Base-by-base conservation (phyloP, 164 flowering plant species). In the Macadamia tetraphylla region DNA sequence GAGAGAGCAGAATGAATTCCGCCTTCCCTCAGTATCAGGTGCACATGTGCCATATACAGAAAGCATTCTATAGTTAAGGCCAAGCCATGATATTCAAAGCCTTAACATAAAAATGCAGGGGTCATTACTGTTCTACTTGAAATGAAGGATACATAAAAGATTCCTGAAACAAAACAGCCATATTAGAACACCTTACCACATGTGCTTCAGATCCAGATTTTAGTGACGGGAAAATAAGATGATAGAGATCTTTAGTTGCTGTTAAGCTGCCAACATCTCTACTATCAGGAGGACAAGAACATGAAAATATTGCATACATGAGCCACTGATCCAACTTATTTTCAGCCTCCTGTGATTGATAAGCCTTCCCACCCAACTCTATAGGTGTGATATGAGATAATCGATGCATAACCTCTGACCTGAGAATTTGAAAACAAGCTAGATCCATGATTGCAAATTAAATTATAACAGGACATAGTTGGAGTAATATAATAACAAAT, bases 281-380 rank as follows among this genome's bases (percentile, higher is more conserved):
- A 71, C 66, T 63, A 78, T 78, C 86, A 64, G 94, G 89, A 18
- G 98, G 97, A 71, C 99, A 92, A 35, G 99, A 90, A 80, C 96
- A 95, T 46, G 88, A 88, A 76, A 92, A 90, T 89, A 92, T 88
- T 1, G 97, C 89, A 87, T 90, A 95, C 89, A 95, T 82, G 49
- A 92, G 89, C 99, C 98, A 92, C 76, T 95, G 99, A 75, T 95
- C 99, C 74, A 95, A 80, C 78, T 95, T 95, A 77, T 78, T 90
- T 71, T 95, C 99, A 66, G 83, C 74, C 77, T 95, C 99, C 71
- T 87, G 97, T 35, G 90, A 85, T 65, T 84, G 96, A 81, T 89
- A 84, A 74, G 91, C 96, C 81, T 85, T 95, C 74, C 98, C 99
- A 56, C 99, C 99, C 60, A 95, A 81, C 77, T 95, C 99, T 71